A percentile compares a stretch with the other conserved stretches of the same genome.
phyloP scores from a whole-genome alignment of 2,329 filamentous ascomycete genomes.

The Rhinocladiella mackenziei region DNA sequence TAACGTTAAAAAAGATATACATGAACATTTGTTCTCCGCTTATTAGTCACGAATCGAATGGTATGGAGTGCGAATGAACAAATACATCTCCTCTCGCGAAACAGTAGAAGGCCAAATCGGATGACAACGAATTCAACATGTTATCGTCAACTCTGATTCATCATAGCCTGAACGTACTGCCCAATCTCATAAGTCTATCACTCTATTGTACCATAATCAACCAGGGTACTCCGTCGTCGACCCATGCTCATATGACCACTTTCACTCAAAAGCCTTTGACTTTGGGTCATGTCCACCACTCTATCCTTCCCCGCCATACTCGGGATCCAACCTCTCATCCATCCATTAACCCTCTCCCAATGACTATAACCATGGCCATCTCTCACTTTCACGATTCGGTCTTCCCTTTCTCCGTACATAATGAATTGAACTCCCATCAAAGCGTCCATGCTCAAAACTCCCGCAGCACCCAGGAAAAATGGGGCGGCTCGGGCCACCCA shows the following conservation, averaged over 20 bases:
- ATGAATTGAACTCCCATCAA: conserved; percentile 61
- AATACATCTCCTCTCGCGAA: too few relatives aligned
- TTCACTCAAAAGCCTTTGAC: conserved; percentile 27
- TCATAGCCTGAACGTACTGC: conserved; percentile 1
- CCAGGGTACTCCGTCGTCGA: conserved; percentile 17
- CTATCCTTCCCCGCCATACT: conserved; percentile 42
- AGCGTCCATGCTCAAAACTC: conserved; percentile 59
- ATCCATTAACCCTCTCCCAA: conserved; percentile 58
- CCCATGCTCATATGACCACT: conserved; percentile 23
- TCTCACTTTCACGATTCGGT: conserved; percentile 46
- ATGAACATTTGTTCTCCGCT: too few relatives aligned
- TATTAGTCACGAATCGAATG: too few relatives aligned
- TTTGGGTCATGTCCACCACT: conserved; percentile 30
- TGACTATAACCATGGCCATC: conserved; percentile 43
- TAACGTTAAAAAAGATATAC: too few relatives aligned
- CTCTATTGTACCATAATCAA: conserved; percentile 23
- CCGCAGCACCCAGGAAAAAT: conserved; percentile 64
- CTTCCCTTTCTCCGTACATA: conserved; percentile 52
- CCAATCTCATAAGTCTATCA: conserved; percentile 1
- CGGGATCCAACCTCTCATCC: conserved; percentile 65
- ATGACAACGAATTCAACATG: too few relatives aligned
- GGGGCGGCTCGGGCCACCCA: conserved; percentile 59
- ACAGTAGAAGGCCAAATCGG: too few relatives aligned
- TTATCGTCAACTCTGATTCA: not conserved
- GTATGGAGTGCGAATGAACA: too few relatives aligned